phyloP scores from a whole-genome alignment of 176 grass and related monocot genomes.

The Carex myosuroides region DNA sequence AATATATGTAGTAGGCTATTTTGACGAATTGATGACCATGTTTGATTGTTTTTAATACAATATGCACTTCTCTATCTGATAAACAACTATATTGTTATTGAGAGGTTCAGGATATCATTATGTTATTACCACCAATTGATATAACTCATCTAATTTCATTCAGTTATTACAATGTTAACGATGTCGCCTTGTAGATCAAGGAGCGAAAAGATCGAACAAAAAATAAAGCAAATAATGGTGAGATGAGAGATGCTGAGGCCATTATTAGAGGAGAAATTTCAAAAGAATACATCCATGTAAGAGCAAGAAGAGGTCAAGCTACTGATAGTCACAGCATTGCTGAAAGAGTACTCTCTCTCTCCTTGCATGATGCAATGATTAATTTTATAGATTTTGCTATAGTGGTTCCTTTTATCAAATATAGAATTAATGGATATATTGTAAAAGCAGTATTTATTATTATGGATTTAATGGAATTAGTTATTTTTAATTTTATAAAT shows the following conservation, averaged over 20 bases:
- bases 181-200: slow-evolving; percentile 1
- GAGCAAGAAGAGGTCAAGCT: slow-evolving; percentile 24
- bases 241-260: background rate
- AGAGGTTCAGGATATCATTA: too few relatives aligned
- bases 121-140: background rate
- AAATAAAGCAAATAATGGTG: background rate
- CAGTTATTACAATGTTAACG: background rate
- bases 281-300: slow-evolving; percentile 8
- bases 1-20: too few relatives aligned
- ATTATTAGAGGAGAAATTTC: slow-evolving; percentile 1
- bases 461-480: background rate
- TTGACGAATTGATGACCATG: too few relatives aligned
- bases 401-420: background rate
- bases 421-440: background rate
- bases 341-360: background rate
- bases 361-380: background rate
- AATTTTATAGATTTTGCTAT: background rate
- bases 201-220: background rate
- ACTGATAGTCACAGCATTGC: slow-evolving; percentile 21
- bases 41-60: too few relatives aligned
- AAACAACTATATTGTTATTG: too few relatives aligned
- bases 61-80: too few relatives aligned
- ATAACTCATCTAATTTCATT: background rate
- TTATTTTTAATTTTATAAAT: background rate
- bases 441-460: background rate